These are phyloP conservation scores for Pyrus betulifolia DNA, from an alignment of 306 rosid species.

Conservation along the genomic window DNA sequence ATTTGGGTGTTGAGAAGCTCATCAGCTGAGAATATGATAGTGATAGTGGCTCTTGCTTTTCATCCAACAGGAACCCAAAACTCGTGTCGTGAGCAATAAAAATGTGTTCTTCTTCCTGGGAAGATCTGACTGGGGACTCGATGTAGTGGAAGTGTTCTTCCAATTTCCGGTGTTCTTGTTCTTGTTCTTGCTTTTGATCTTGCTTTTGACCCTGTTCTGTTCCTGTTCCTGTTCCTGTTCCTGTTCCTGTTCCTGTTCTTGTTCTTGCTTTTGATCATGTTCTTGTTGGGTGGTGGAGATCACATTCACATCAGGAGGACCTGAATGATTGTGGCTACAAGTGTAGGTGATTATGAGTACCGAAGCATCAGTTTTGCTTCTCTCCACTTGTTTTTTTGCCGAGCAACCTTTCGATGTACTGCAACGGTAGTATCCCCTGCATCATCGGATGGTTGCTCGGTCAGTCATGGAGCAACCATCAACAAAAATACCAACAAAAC, in stretches of 20 bases:
- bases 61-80: slow-evolving; percentile 25
- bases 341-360: slow-evolving; percentile 78
- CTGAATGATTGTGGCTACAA: slow-evolving; percentile 73
- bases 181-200: slow-evolving; percentile 20
- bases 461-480: background rate
- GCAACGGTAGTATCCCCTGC: slow-evolving; percentile 83
- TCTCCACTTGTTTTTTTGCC: slow-evolving; percentile 93
- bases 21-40: slow-evolving; percentile 30
- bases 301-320: slow-evolving; percentile 29
- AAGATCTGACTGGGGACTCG: slow-evolving; percentile 35
- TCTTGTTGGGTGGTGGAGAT: slow-evolving; percentile 4
- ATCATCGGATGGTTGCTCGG: background rate
- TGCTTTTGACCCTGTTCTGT: slow-evolving; percentile 2
- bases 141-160: slow-evolving; percentile 37
- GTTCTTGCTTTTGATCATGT: background rate
- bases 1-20: slow-evolving; percentile 26
- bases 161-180: background rate
- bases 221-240: slow-evolving; percentile 19
- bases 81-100: slow-evolving; percentile 11
- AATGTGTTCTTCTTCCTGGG: slow-evolving; percentile 45
- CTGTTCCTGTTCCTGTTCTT: background rate
- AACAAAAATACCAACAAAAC: background rate
- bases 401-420: slow-evolving; percentile 89
- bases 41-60: slow-evolving; percentile 24
- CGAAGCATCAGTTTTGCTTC: slow-evolving; percentile 81